Conservation (phyloP, 768 basidiomycete genomes). For the Phlegmacium glaucopus region DNA sequence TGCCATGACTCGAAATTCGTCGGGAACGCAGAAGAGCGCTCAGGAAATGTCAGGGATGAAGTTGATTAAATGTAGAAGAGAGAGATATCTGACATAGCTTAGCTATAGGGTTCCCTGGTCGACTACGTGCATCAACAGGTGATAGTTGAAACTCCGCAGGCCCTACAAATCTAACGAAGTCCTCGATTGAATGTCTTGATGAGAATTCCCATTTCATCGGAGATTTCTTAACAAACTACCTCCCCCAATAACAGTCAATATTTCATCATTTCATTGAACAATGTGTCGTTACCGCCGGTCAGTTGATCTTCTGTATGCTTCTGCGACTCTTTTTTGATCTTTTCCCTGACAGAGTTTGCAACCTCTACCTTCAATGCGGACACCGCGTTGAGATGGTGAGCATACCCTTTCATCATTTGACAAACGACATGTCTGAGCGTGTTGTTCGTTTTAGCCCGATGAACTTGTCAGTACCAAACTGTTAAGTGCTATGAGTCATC, state of each 20-base stretch:
- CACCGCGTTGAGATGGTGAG: conserved; percentile 40
- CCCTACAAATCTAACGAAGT: too few relatives aligned
- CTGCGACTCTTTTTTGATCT: neutral
- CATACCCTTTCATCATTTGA: neutral
- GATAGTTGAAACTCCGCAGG: too few relatives aligned
- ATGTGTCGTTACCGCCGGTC: conserved; percentile 60
- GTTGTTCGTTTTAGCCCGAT: conserved; percentile 22
- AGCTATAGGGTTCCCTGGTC: too few relatives aligned
- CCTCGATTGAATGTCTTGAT: too few relatives aligned
- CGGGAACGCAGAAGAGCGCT: too few relatives aligned
- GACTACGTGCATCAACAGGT: too few relatives aligned
- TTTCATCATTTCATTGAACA: conserved; percentile 6
- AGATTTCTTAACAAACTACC: neutral
- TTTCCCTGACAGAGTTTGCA: conserved; percentile 37
- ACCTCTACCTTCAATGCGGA: conserved; percentile 43
- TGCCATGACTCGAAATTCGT: too few relatives aligned
- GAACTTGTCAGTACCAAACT: conserved; percentile 23
- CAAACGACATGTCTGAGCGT: neutral
- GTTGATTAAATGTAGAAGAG: too few relatives aligned
- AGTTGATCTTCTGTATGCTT: conserved; percentile 19
- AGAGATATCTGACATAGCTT: too few relatives aligned
- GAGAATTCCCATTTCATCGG: too few relatives aligned
- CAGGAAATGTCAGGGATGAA: too few relatives aligned
- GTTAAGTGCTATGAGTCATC: conserved; percentile 10
- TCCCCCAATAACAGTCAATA: neutral